Evolutionary conservation across 1,284 basidiomycete genomes (phyloP).

Genomic region (Heterobasidion irregulare): DNA sequence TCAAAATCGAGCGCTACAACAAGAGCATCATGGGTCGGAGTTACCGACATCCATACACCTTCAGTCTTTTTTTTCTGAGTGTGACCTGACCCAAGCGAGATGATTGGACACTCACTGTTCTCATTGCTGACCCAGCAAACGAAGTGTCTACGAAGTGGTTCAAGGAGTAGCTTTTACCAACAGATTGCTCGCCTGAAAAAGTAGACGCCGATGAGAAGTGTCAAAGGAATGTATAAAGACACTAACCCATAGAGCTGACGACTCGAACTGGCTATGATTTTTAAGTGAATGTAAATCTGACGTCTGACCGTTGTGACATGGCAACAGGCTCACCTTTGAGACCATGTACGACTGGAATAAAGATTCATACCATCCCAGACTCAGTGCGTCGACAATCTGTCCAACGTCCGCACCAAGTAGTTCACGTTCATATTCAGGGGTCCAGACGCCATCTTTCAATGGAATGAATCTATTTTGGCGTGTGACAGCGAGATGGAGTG

Average conservation of each 20-base stretch:
- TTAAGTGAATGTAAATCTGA: too few species aligned
- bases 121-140: constrained; percentile 60
- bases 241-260: constrained; percentile 50
- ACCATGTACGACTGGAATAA: constrained; percentile 57
- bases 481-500: constrained; percentile 52
- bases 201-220: background rate
- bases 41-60: constrained; percentile 63
- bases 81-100: too few species aligned
- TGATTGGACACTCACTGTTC: constrained; percentile 34
- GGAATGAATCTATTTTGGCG: constrained; percentile 52
- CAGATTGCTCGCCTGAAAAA: constrained; percentile 38
- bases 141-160: constrained; percentile 60
- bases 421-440: constrained; percentile 38
- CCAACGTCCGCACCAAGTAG: constrained; percentile 52
- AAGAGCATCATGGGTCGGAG: constrained; percentile 44
- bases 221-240: background rate
- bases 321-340: constrained; percentile 29
- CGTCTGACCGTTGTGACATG: too few species aligned
- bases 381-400: constrained; percentile 43
- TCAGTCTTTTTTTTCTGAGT: constrained; percentile 20
- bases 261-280: constrained; percentile 51
- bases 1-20: constrained; percentile 44
- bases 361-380: constrained; percentile 61
- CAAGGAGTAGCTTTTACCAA: constrained; percentile 53
- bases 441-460: constrained; percentile 48